phyloP scores from a whole-genome alignment of 306 rosid species.

The Cicer judaicum region DNA sequence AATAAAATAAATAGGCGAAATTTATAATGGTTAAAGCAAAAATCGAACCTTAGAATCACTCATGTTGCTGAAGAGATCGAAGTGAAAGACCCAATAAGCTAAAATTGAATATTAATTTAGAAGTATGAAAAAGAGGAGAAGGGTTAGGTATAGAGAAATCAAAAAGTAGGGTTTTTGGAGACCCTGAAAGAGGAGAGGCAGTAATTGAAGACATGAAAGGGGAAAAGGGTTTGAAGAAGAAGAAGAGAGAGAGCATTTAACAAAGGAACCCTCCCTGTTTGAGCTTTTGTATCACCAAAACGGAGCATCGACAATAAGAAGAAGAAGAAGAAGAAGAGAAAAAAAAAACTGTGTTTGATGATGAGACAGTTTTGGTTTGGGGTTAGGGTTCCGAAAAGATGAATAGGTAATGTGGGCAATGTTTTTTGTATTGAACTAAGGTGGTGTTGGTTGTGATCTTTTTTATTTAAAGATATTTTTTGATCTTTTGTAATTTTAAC shows the following conservation, averaged over 20 bases:
- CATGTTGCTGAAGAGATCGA: constrained; percentile 53
- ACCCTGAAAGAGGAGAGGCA: constrained; percentile 65
- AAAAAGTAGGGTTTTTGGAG: constrained; percentile 70
- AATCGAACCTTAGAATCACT: constrained; percentile 70
- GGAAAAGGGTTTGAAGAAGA: constrained; percentile 44
- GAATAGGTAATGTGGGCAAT: too few relatives aligned
- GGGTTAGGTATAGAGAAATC: constrained; percentile 51
- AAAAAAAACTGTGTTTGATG: not conserved
- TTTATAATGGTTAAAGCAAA: not conserved
- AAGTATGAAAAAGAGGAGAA: constrained; percentile 24
- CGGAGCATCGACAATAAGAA: constrained; percentile 45
- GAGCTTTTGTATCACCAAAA: constrained; percentile 40
- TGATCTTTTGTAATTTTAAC: too few relatives aligned
- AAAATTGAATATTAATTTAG: constrained; percentile 37
- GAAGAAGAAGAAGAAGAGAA: not conserved
- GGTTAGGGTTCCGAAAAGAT: constrained; percentile 31
- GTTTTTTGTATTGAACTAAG: too few relatives aligned
- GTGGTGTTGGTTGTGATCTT: too few relatives aligned
- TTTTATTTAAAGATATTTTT: too few relatives aligned
- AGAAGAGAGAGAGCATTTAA: constrained; percentile 67
- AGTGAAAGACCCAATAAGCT: constrained; percentile 37
- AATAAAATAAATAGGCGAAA: not conserved
- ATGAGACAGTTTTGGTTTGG: constrained; percentile 11
- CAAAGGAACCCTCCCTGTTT: constrained; percentile 67
- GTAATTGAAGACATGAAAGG: constrained; percentile 93